Base-by-base conservation (phyloP, 139 green algal species). In the Chlamydomonas schloesseri region DNA sequence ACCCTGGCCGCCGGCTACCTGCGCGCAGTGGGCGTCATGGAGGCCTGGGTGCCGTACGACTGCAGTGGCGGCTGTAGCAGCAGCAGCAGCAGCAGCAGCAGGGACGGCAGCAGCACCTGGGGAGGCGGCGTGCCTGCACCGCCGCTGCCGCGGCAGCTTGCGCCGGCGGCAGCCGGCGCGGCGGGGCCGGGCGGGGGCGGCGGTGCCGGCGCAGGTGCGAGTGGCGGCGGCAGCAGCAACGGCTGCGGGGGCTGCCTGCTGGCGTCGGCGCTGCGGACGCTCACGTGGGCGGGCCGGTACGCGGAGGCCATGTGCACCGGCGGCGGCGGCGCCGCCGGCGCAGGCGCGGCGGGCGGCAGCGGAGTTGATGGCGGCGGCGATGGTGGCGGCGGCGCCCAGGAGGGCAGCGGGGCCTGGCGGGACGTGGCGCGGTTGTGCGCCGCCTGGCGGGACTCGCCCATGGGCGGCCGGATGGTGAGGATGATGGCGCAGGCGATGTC, bases 1-100 rank as follows among this genome's bases (percentile, higher is more conserved):
- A 73, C 77, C 3, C n/a, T 83, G 18, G 37, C 73, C 55, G 77
- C 28, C 9, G 37, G 36, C 15, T 83, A 73, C 62, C 77, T 83
- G 17, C 77, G 62, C 9, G 36, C 46, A 2, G 73, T 62, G 37
- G 77, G 37, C 28, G 2, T 64, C 26, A 15, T 73, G 36, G 75
- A 36, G 28, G 3, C 23, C 23, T 82, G 75, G 75, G 75, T 82
- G 58, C 58, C 71, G 75, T 82, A 72, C 57, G 55, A 20, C 53
- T 29, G 42, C 10, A 64, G 20, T 10, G 55, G 20, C 55, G 55
- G 55, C 37, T 6, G 9, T 33, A n/a, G 28, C 24, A 23, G 20
- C 11, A 69, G 62, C 53, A 80, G 53, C 24, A 28, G 55, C 55
- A 64, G 55, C 20, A 26, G 55, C 55, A 26, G 55, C 20, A 24